These are phyloP conservation scores for Graphilbum sp. DNA, from an alignment of 2,329 filamentous ascomycete genomes.

Conservation along the genomic window DNA sequence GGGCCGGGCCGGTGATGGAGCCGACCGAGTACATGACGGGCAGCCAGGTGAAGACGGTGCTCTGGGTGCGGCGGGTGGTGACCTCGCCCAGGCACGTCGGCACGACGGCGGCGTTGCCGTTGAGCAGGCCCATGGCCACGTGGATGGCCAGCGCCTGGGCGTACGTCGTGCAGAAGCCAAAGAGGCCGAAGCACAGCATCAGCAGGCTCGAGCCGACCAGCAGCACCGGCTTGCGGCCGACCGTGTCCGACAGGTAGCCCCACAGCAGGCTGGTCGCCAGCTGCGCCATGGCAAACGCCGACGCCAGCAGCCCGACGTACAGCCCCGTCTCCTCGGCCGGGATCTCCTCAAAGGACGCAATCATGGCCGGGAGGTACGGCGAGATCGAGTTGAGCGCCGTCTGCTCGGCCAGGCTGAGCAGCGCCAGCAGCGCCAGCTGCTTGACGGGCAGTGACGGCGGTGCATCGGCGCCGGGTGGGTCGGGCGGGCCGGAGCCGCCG, in stretches of 20 bases:
- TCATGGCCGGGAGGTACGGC: conserved; percentile 90
- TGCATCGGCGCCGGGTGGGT: too few species aligned
- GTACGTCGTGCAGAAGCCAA: conserved; percentile 71
- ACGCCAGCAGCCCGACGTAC: conserved; percentile 82
- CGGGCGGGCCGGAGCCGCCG: too few species aligned
- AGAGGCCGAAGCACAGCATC: conserved; percentile 63
- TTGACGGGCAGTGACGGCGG: conserved; percentile 59
- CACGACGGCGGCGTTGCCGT: conserved; percentile 88
- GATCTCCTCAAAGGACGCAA: conserved; percentile 68
- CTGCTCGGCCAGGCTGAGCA: conserved; percentile 86
- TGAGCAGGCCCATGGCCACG: conserved; percentile 77
- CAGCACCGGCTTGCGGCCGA: conserved; percentile 71
- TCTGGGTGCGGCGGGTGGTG: conserved; percentile 90
- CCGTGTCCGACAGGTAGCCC: conserved; percentile 66
- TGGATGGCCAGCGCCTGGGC: conserved; percentile 80
- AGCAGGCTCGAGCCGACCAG: conserved; percentile 70
- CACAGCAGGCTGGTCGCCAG: conserved; percentile 84
- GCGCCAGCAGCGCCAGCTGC: conserved; percentile 70
- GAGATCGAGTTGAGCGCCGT: conserved; percentile 93
- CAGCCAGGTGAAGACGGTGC: conserved; percentile 80
- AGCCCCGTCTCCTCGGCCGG: conserved; percentile 55
- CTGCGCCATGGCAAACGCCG: conserved; percentile 82
- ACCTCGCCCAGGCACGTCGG: conserved; percentile 90
- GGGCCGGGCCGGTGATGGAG: conserved; percentile 76
- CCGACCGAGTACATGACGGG: conserved; percentile 94